Evolutionary conservation across 148 eudicot genomes (phyloP), one percentile per base, ranked within the genome.

Genomic region (Silene uniflora): DNA sequence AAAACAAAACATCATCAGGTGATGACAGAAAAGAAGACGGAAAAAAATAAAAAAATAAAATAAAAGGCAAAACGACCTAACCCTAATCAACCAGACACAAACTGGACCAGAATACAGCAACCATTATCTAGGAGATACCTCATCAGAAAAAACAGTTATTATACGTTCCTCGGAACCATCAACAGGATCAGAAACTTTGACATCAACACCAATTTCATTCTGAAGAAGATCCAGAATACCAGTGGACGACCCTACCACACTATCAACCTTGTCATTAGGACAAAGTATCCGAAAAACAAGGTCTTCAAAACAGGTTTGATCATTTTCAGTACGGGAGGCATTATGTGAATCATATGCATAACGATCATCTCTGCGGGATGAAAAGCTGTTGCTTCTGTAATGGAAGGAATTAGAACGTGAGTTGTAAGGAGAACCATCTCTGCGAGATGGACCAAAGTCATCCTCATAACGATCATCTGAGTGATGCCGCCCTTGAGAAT

Each of bases 241-340:
- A 91, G 83, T 86, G 21, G 91, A 78, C 75, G 87, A 92, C 66
- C 96, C 97, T 75, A 91, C 76, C 76, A 95, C 89, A 71, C 77
- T 82, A 68, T 91, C 93, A 79, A 95, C 84, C 86, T 80, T 92
- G 24, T 87, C 90, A 78, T 67, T 83, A 11, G 99, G 99, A 79
- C 99, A 95, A 69, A 95, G 98, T 77, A 95, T 89, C 59, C 89
- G 90, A 67, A 95, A 95, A 27, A 95, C 94, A 81, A 95, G 85
- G 54, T 87, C 97, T 73, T 91, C 99, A 75, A 84, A 76, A 71
- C 78, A 76, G 8, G 84, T 79, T 56, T 79, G 91, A 29, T 76
- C 78, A 81, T 87, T 85, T 71, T 88, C 91, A 84, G 68, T 79
- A 73, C 76, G 72, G 60, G 76, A 59, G 76, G 79, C 81, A 76